A percentile compares a stretch with the other conserved stretches of the same genome.
Evolutionary conservation across 2,329 filamentous ascomycete species (phyloP).

Genomic region (Neofusicoccum sp.): DNA sequence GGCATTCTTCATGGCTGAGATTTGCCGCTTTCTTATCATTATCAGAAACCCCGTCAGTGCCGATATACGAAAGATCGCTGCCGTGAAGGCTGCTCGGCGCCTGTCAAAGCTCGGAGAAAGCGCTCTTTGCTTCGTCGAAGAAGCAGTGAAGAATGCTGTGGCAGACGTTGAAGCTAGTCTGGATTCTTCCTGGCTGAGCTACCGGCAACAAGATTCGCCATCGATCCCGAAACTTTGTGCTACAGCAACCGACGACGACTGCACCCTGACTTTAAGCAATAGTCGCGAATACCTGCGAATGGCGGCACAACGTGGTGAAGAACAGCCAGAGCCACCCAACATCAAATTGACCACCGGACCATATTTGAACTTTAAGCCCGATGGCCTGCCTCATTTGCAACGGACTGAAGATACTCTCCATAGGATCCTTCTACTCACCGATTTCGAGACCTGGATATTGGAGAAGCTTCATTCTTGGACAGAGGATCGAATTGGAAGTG

Average conservation of each 20-base stretch:
- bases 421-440: constrained; percentile 34
- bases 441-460: constrained; percentile 56
- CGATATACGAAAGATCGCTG: constrained; percentile 25
- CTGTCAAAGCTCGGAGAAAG: constrained; percentile 8
- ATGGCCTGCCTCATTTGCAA: constrained; percentile 22
- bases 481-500: constrained; percentile 25
- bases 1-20: constrained; percentile 46
- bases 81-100: constrained; percentile 28
- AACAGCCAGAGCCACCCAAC: background rate
- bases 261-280: background rate
- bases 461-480: constrained; percentile 46
- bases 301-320: background rate
- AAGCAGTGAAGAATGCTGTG: background rate
- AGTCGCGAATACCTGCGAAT: background rate
- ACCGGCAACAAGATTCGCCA: background rate
- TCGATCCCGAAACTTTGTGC: background rate
- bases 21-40: constrained; percentile 34
- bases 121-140: background rate
- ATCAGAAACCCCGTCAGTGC: constrained; percentile 1
- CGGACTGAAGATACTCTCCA: background rate
- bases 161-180: background rate
- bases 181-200: background rate
- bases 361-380: constrained; percentile 11
- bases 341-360: background rate
- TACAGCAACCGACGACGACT: background rate